Evolutionary conservation across 2,329 filamentous ascomycete species (phyloP).

Genomic region (Thelonectria olida): DNA sequence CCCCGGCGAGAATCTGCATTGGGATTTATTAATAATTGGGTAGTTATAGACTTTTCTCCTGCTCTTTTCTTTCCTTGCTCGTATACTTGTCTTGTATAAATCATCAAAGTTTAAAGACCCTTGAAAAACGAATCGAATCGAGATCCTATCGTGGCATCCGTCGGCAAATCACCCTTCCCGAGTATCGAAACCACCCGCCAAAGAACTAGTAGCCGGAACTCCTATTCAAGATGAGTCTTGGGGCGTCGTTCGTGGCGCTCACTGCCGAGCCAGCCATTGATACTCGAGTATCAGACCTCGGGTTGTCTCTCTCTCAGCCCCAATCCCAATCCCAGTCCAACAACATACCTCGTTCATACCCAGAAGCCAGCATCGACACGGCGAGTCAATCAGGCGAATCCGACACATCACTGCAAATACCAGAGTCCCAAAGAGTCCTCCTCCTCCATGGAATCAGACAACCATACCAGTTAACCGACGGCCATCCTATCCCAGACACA

Average conservation of each 20-base stretch:
- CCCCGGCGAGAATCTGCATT: not conserved
- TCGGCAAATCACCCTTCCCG: too few species aligned
- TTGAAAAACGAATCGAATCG: not conserved
- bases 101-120: not conserved
- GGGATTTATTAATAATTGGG: not conserved
- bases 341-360: conserved; percentile 10
- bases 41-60: conserved; percentile 15
- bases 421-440: conserved; percentile 55
- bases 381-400: conserved; percentile 19
- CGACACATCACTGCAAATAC: conserved; percentile 12
- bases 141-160: not conserved
- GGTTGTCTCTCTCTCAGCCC: not conserved
- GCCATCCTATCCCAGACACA: conserved; percentile 55
- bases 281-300: conserved; percentile 2
- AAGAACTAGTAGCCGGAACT: not conserved
- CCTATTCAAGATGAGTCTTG: conserved; percentile 24
- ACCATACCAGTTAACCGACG: conserved; percentile 56
- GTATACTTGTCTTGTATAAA: not conserved
- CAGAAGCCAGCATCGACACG: not conserved
- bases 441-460: conserved; percentile 60
- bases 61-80: not conserved
- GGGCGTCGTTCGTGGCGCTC: conserved; percentile 23
- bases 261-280: conserved; percentile 26
- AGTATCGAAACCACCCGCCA: not conserved
- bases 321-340: conserved; percentile 8